Percentiles rank a stretch among this genome's conserved stretches.
These are phyloP conservation scores for Xylaria digitata DNA, from an alignment of 2,329 filamentous ascomycete genomes.

Conservation along the genomic window DNA sequence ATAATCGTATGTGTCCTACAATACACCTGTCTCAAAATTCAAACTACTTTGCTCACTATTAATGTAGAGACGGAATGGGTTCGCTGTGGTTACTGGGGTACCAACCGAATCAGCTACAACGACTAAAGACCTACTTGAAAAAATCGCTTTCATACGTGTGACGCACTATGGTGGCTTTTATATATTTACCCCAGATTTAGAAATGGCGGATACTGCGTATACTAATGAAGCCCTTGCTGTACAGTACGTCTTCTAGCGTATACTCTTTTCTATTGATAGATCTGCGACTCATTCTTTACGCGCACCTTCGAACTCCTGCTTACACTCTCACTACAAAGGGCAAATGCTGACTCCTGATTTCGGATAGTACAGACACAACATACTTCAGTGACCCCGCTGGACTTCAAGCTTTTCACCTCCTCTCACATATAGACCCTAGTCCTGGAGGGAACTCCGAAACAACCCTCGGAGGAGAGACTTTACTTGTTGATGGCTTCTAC, in stretches of 20 bases:
- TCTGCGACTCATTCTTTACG: too few relatives aligned
- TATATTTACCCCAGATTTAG: conserved; percentile 90
- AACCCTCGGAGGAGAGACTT: conserved; percentile 74
- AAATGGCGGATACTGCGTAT: conserved; percentile 90
- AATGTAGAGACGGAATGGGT: conserved; percentile 73
- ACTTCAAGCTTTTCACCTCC: conserved; percentile 90
- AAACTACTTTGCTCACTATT: conserved; percentile 32
- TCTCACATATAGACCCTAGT: conserved; percentile 71
- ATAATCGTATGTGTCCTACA: conserved; percentile 62
- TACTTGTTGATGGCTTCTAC: conserved; percentile 88
- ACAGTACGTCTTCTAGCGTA: conserved; percentile 58
- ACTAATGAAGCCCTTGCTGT: conserved; percentile 83
- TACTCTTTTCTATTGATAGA: not conserved
- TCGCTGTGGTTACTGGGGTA: conserved; percentile 79
- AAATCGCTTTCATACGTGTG: conserved; percentile 85
- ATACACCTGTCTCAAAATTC: not conserved
- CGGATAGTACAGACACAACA: conserved; percentile 82
- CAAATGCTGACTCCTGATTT: not conserved
- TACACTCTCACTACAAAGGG: too few relatives aligned
- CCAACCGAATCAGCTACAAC: conserved; percentile 73
- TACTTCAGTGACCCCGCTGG: conserved; percentile 95
- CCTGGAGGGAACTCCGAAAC: conserved; percentile 32
- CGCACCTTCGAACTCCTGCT: too few relatives aligned
- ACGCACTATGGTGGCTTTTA: conserved; percentile 88
- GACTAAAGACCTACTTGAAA: conserved; percentile 79